These are phyloP conservation scores for Waltergamsia citrina DNA, from an alignment of 2,329 filamentous ascomycete genomes.

Conservation along the genomic window DNA sequence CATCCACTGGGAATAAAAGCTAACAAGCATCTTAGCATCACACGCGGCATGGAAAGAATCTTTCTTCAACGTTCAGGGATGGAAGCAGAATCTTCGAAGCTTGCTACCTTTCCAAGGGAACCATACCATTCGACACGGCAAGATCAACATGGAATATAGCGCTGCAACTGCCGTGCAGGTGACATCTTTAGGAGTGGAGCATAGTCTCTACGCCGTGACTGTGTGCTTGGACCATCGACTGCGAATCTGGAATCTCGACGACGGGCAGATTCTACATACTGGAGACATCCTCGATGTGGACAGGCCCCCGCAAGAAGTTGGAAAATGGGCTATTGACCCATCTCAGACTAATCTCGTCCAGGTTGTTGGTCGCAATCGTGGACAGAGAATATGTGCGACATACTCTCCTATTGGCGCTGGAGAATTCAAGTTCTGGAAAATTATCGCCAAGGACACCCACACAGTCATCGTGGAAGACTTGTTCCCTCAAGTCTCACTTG, in stretches of 20 bases:
- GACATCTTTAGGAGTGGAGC: conserved; percentile 38
- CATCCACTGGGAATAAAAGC: background rate
- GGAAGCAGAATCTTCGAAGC: conserved; percentile 57
- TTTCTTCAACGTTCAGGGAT: conserved; percentile 65
- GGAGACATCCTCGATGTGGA: conserved; percentile 68
- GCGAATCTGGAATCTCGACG: conserved; percentile 81
- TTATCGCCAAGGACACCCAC: conserved; percentile 57
- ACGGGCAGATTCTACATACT: conserved; percentile 65
- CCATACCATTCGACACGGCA: conserved; percentile 54
- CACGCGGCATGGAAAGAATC: conserved; percentile 54
- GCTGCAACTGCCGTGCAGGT: conserved; percentile 55
- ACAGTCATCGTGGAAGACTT: conserved; percentile 60
- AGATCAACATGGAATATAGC: conserved; percentile 55
- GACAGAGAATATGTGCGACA: conserved; percentile 56
- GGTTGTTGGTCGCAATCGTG: conserved; percentile 50
- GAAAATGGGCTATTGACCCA: conserved; percentile 72
- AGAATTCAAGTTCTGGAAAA: conserved; percentile 88
- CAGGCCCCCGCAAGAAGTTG: conserved; percentile 55
- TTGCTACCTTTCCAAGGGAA: conserved; percentile 58
- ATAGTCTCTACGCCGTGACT: conserved; percentile 56
- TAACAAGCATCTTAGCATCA: conserved; percentile 11
- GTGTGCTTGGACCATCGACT: conserved; percentile 84
- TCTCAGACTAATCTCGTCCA: conserved; percentile 69
- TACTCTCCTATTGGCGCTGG: conserved; percentile 83
- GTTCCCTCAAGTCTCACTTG: conserved; percentile 49